phyloP scores from a whole-genome alignment of 1,284 basidiomycete species.

The Boletus semigastroideus region DNA sequence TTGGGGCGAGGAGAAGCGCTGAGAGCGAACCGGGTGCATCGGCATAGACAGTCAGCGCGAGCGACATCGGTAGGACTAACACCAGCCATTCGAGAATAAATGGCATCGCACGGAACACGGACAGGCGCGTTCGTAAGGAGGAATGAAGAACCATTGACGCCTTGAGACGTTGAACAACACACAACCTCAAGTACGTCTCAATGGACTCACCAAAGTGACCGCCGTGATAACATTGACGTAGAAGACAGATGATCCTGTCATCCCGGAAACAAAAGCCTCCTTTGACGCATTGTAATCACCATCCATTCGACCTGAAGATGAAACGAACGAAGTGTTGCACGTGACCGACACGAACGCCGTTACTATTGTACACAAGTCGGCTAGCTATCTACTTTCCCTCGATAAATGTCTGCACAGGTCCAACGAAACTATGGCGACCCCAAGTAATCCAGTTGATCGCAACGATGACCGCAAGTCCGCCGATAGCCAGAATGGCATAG shows the following conservation, averaged over 20 bases:
- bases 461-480: conserved; percentile 41
- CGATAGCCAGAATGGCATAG: conserved; percentile 55
- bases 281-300: conserved; percentile 76
- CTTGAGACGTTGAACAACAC: conserved; percentile 41
- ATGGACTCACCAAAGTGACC: conserved; percentile 65
- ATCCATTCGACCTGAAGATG: too few relatives aligned
- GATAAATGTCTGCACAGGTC: conserved; percentile 31
- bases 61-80: conserved; percentile 73
- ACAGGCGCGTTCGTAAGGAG: conserved; percentile 49
- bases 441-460: conserved; percentile 26
- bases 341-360: conserved; percentile 7
- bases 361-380: not conserved
- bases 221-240: conserved; percentile 76
- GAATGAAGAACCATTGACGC: conserved; percentile 72
- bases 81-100: conserved; percentile 62
- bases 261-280: conserved; percentile 84
- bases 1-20: conserved; percentile 46
- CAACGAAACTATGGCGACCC: conserved; percentile 38
- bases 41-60: conserved; percentile 79
- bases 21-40: conserved; percentile 55
- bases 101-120: conserved; percentile 35
- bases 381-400: not conserved
- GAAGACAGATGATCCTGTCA: conserved; percentile 72
- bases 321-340: too few relatives aligned
- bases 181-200: not conserved